Evolutionary conservation across 1,139 yeast species (phyloP).

Genomic region (Suhomyces bolitotheri): DNA sequence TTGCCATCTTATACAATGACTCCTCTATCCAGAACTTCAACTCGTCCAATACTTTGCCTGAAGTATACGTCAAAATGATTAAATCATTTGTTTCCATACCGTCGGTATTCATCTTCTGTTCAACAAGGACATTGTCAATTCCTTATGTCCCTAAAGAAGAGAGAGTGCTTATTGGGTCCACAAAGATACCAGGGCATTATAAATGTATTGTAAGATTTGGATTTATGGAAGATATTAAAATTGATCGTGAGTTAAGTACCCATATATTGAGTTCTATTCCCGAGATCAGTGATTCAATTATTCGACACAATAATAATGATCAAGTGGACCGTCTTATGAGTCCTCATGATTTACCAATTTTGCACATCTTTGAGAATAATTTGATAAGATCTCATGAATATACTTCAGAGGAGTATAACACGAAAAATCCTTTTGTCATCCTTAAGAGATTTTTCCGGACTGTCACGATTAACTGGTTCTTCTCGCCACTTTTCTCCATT

Average conservation of each 20-base stretch:
- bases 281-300: conserved; percentile 18
- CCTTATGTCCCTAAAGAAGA: conserved; percentile 43
- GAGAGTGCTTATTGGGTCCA: conserved; percentile 38
- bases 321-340: background rate
- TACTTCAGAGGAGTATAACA: conserved; percentile 15
- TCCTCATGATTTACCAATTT: conserved; percentile 21
- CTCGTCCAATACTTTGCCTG: conserved; percentile 46
- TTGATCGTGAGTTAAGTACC: conserved; percentile 27
- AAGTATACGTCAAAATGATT: conserved; percentile 36
- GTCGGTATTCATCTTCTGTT: conserved; percentile 41
- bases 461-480: conserved; percentile 27
- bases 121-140: conserved; percentile 40
- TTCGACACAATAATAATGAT: conserved; percentile 8
- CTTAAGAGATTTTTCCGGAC: conserved; percentile 21
- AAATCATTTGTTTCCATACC: conserved; percentile 45
- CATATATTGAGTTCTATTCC: conserved; percentile 30
- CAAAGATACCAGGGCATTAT: conserved; percentile 45
- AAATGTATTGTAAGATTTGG: conserved; percentile 49
- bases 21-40: conserved; percentile 30
- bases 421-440: conserved; percentile 22
- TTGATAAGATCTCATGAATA: conserved; percentile 29
- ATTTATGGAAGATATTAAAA: conserved; percentile 42
- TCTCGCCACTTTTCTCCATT: conserved; percentile 31
- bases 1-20: conserved; percentile 44
- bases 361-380: conserved; percentile 43